Conservation (phyloP, 305 asterid genomes). For the Striga hermonthica region DNA sequence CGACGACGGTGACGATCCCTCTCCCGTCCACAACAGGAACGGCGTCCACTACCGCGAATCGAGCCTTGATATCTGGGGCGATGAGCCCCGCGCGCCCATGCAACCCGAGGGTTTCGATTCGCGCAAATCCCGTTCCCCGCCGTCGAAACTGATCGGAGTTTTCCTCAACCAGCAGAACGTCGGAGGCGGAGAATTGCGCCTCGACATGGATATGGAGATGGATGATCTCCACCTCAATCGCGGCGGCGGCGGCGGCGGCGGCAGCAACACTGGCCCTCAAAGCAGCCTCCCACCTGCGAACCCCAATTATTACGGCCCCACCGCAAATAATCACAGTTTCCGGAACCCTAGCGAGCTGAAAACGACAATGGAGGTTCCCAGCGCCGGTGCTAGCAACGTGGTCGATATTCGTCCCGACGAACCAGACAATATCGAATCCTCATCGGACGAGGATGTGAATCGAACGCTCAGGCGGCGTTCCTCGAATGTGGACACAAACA, state of each 20-base stretch:
- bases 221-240: conserved; percentile 46
- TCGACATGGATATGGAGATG: conserved; percentile 81
- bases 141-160: conserved; percentile 59
- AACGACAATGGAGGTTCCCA: conserved; percentile 38
- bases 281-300: conserved; percentile 22
- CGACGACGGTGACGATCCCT: conserved; percentile 38
- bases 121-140: conserved; percentile 62
- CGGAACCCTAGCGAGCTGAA: conserved; percentile 40
- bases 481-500: conserved; percentile 14
- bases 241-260: not conserved
- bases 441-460: conserved; percentile 32
- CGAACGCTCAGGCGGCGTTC: conserved; percentile 41
- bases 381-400: conserved; percentile 24
- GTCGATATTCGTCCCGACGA: conserved; percentile 47
- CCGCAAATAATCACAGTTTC: conserved; percentile 9
- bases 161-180: conserved; percentile 66
- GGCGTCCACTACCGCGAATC: conserved; percentile 34
- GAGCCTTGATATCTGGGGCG: conserved; percentile 49
- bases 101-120: conserved; percentile 22
- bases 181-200: conserved; percentile 49
- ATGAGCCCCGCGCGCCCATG: conserved; percentile 24
- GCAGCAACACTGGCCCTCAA: conserved; percentile 8
- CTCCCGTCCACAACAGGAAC: not conserved
- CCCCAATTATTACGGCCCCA: conserved; percentile 21
- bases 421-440: conserved; percentile 29